A percentile compares a stretch with the other conserved stretches of the same genome.
Evolutionary conservation across 805 yeast species (phyloP).

Genomic region (Starmera pachycereana): DNA sequence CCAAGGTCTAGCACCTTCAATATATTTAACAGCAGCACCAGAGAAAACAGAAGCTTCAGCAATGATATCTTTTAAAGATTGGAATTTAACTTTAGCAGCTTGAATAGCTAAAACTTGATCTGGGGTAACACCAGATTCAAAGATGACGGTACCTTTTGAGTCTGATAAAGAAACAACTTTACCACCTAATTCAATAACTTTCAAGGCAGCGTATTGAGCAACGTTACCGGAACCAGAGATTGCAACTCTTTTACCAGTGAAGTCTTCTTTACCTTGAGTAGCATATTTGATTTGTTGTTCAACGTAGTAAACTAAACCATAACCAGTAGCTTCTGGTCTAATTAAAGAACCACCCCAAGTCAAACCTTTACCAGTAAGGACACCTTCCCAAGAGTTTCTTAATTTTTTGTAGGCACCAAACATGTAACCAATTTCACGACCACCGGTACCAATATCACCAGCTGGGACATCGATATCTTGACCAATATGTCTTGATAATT

Average conservation of each 20-base stretch:
- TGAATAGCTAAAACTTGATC: slow-evolving; percentile 70
- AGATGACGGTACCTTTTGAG: slow-evolving; percentile 82
- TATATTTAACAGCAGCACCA: slow-evolving; percentile 56
- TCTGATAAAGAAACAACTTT: slow-evolving; percentile 89
- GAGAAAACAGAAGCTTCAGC: slow-evolving; percentile 49
- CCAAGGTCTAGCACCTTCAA: slow-evolving; percentile 97
- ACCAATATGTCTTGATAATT: slow-evolving; percentile 92
- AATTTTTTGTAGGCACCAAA: slow-evolving; percentile 93
- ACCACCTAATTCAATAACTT: slow-evolving; percentile 95
- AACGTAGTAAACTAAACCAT: slow-evolving; percentile 93
- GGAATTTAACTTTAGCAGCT: slow-evolving; percentile 72
- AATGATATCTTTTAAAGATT: slow-evolving; percentile 60
- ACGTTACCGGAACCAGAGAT: slow-evolving; percentile 98
- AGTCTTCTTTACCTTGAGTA: slow-evolving; percentile 77
- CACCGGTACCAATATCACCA: slow-evolving; percentile 98
- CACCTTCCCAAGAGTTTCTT: slow-evolving; percentile 94
- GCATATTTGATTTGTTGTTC: slow-evolving; percentile 97
- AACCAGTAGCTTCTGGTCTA: slow-evolving; percentile 99
- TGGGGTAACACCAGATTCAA: slow-evolving; percentile 71
- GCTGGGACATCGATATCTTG: slow-evolving; percentile 98
- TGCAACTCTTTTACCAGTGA: slow-evolving; percentile 90
- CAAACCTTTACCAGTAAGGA: slow-evolving; percentile 94
- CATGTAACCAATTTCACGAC: slow-evolving; percentile 78
- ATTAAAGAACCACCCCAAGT: slow-evolving; percentile 98
- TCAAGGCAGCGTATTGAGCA: slow-evolving; percentile 97